Evolutionary conservation across 495 filamentous ascomycete species (phyloP).

Genomic region (Neurospora sp.): DNA sequence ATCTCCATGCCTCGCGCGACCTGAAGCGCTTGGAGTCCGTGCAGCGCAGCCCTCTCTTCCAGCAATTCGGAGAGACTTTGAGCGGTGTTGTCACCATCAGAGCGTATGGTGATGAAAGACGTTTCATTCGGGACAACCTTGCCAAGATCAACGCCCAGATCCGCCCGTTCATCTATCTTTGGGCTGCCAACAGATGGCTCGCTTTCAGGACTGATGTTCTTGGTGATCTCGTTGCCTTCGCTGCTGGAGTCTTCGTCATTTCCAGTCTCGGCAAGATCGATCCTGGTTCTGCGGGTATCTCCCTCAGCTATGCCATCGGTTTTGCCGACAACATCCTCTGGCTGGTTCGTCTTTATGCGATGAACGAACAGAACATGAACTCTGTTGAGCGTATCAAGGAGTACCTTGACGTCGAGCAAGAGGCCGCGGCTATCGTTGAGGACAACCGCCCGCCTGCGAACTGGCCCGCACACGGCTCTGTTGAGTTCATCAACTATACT

Average conservation of each 20-base stretch:
- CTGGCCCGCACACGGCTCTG: conserved; percentile 81
- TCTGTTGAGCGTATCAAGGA: conserved; percentile 97
- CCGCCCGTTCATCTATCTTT: conserved; percentile 90
- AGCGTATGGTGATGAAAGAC: conserved; percentile 87
- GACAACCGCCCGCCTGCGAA: conserved; percentile 63
- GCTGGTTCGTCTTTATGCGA: conserved; percentile 90
- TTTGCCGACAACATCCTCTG: conserved; percentile 97
- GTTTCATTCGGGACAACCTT: conserved; percentile 92
- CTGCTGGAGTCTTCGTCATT: conserved; percentile 86
- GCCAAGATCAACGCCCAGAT: conserved; percentile 79
- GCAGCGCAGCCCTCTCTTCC: conserved; percentile 88
- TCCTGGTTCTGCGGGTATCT: conserved; percentile 88
- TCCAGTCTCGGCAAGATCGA: conserved; percentile 75
- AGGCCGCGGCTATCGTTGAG: conserved; percentile 68
- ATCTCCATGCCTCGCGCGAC: conserved; percentile 82
- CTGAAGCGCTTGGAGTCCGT: conserved; percentile 93
- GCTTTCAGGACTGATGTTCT: conserved; percentile 83
- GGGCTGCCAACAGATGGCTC: conserved; percentile 97
- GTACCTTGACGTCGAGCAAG: conserved; percentile 93
- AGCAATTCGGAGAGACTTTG: conserved; percentile 96
- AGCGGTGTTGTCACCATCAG: conserved; percentile 95
- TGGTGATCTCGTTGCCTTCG: conserved; percentile 88
- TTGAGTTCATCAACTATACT: conserved; percentile 79
- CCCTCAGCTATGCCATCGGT: conserved; percentile 93
- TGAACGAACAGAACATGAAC: conserved; percentile 99